phyloP scores from a whole-genome alignment of 192 early-diverging fungal genomes.

The Jimgerdemannia lactiflua region DNA sequence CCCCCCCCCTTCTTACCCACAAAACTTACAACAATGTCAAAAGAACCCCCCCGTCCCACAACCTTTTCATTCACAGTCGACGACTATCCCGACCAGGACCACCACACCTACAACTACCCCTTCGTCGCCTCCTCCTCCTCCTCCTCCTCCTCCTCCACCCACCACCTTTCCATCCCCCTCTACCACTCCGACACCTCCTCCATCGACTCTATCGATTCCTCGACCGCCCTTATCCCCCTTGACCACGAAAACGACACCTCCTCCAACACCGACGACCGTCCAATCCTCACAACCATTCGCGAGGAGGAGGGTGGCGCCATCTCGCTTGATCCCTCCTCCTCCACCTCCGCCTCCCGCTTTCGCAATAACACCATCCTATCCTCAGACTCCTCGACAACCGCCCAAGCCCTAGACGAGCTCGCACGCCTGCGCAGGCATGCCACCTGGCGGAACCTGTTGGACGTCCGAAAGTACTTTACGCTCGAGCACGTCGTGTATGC shows the following conservation, averaged over 20 bases:
- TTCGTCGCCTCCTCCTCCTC: background rate
- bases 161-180: background rate
- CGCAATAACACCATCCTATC: constrained; percentile 10
- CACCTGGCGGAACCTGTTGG: background rate
- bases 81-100: background rate
- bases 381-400: constrained; percentile 3
- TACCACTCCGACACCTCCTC: background rate
- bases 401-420: background rate
- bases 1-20: too few relatives aligned
- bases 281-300: background rate
- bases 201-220: background rate
- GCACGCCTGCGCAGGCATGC: background rate
- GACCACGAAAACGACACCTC: background rate
- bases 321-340: background rate
- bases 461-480: background rate
- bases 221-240: background rate
- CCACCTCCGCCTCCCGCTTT: background rate
- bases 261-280: background rate
- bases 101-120: background rate
- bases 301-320: background rate
- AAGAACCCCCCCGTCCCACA: background rate
- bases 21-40: background rate
- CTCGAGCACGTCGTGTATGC: background rate
- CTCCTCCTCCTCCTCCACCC: background rate
- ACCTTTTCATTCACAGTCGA: background rate